Base-by-base conservation (phyloP, 2,329 filamentous ascomycete genomes). In the Paecilomyces formosus region DNA sequence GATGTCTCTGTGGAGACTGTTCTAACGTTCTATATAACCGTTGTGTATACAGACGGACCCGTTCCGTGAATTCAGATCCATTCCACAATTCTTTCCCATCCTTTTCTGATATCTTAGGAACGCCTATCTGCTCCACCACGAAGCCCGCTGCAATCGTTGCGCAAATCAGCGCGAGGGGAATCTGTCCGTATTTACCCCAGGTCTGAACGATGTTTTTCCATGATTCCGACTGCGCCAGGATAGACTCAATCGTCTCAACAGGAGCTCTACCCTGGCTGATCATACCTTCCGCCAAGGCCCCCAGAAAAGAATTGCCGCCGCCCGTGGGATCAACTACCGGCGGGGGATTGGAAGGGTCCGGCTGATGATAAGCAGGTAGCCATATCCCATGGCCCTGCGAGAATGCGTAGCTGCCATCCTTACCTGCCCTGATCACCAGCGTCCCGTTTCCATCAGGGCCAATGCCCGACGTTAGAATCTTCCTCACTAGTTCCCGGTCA, bases 111-210 rank as follows among this genome's bases (percentile, higher is more conserved):
- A 76, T 66, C 21, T 59, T 61, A 18, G 93, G 93, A 72, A 95
- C 84, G 0, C 94, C 93, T 56, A 96, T 86, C 73, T 99, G 94
- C 75, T 99, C 92, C 66, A 99, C 96, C 15, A 90, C 90, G 73
- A 96, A 94, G 68, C 92, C 92, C 7, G 94, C 93, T 1, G 91
- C 88, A 5, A 97, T 82, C 53, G 85, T 88, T 3, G 87, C 94
- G 85, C 88, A 93, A 0, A 84, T 79, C 4, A 89, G 86, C 4
- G 91, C 92, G 66, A 86, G 60, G 87, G 84, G 49, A 89, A 78
- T 56, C 62, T 69, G 55, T 53, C 65, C 59, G 26, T 72, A 69
- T 64, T 82, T 57, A 78, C 1, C 84, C 85, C 56, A 88, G 28
- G 62, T 73, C 66, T 51, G 51, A 53, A 65, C 60, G 31, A 67